Conservation (phyloP, 495 filamentous ascomycete species). For the Aspergillus baeticus region DNA sequence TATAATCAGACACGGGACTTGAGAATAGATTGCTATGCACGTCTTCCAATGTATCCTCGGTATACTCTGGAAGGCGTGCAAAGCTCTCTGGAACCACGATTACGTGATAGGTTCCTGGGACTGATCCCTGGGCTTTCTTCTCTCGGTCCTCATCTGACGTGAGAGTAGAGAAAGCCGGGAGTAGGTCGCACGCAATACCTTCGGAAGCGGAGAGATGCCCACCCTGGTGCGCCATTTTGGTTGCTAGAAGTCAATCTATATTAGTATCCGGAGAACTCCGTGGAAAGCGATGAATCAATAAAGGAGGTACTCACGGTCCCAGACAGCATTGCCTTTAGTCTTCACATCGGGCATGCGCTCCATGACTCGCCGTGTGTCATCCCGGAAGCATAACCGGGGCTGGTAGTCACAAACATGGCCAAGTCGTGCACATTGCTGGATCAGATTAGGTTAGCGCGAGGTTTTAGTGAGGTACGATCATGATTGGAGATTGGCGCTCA, state of each 20-base stretch:
- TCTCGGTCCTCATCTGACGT: slow-evolving; percentile 63
- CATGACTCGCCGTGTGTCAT: slow-evolving; percentile 55
- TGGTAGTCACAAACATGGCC: slow-evolving; percentile 58
- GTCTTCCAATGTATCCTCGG: slow-evolving; percentile 28
- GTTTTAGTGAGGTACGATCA: not conserved
- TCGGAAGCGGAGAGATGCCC: not conserved
- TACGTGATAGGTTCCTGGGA: slow-evolving; percentile 58
- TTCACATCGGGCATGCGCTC: slow-evolving; percentile 56
- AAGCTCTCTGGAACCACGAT: slow-evolving; percentile 57
- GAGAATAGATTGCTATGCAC: slow-evolving; percentile 8
- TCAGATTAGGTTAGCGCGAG: slow-evolving; percentile 8
- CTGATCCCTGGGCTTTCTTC: slow-evolving; percentile 50
- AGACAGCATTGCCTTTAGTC: slow-evolving; percentile 47
- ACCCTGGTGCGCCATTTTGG: not conserved
- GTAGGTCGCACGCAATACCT: slow-evolving; percentile 26
- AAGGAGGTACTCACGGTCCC: slow-evolving; percentile 48
- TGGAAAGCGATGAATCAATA: not conserved
- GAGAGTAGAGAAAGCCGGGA: slow-evolving; percentile 53
- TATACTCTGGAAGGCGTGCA: slow-evolving; percentile 51
- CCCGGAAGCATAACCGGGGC: slow-evolving; percentile 53
- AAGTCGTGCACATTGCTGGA: slow-evolving; percentile 55
- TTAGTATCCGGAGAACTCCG: slow-evolving; percentile 3
- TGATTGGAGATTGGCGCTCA: slow-evolving; percentile 23
- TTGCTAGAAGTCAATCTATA: not conserved
- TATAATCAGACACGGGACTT: slow-evolving; percentile 13